Conservation (phyloP, 2,329 filamentous ascomycete species). For the Colletotrichum coccodes region DNA sequence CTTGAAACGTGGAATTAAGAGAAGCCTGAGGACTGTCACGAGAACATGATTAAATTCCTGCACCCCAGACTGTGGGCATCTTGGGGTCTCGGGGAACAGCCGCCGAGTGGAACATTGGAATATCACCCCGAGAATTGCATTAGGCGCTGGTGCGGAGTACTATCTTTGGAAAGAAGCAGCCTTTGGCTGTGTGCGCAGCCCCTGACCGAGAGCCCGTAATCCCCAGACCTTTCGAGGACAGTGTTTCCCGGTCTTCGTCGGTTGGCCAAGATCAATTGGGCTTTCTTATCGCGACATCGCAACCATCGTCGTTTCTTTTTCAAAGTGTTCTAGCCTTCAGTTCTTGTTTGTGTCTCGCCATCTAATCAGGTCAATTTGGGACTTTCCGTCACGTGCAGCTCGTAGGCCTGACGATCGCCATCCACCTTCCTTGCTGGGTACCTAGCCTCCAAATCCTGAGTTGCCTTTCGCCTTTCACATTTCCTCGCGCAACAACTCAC, state of each 20-base stretch:
- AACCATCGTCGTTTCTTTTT: conserved; percentile 9
- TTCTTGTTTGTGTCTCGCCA: not conserved
- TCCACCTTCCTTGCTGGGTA: conserved; percentile 29
- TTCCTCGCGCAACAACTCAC: conserved; percentile 2
- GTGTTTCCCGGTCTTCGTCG: not conserved
- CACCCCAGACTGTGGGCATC: conserved; percentile 5
- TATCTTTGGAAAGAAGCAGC: not conserved
- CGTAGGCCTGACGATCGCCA: conserved; percentile 14
- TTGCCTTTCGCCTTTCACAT: not conserved
- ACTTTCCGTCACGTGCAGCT: conserved; percentile 24
- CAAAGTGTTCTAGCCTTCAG: not conserved
- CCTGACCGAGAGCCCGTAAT: not conserved
- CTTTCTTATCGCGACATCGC: not conserved
- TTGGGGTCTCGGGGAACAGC: conserved; percentile 3
- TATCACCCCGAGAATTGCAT: conserved; percentile 17
- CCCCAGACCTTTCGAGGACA: not conserved
- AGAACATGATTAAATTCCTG: not conserved
- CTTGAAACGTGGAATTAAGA: not conserved
- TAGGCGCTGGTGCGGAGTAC: not conserved
- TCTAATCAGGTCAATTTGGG: not conserved
- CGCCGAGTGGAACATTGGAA: conserved; percentile 3
- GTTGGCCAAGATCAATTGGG: not conserved
- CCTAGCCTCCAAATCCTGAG: conserved; percentile 4
- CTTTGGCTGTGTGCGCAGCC: not conserved
- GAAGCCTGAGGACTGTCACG: not conserved